Evolutionary conservation across 495 filamentous ascomycete genomes (phyloP).

Genomic region (Neurospora cerealis): DNA sequence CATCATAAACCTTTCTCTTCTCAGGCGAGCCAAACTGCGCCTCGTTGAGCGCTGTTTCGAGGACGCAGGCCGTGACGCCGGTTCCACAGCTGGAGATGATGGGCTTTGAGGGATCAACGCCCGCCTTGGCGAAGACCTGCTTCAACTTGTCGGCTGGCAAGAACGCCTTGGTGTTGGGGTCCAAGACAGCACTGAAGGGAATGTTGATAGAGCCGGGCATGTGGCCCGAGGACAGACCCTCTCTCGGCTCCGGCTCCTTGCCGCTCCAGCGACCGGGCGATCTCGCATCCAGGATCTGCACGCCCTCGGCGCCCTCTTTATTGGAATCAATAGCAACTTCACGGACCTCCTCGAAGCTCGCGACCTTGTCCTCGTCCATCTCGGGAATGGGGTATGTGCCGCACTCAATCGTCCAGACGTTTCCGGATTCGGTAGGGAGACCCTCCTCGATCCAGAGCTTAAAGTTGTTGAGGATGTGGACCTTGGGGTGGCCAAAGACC

Average conservation of each 20-base stretch:
- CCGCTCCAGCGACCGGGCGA: constrained; percentile 72
- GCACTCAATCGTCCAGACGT: constrained; percentile 51
- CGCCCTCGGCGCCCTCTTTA: constrained; percentile 67
- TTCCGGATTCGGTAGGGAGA: constrained; percentile 68
- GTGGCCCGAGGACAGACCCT: constrained; percentile 82
- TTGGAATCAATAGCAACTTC: constrained; percentile 62
- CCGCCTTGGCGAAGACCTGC: constrained; percentile 64
- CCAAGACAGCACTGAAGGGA: constrained; percentile 68
- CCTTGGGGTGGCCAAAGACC: constrained; percentile 81
- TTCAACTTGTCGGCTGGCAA: constrained; percentile 60
- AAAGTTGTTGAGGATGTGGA: constrained; percentile 93
- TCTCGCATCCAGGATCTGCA: constrained; percentile 88
- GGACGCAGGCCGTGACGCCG: constrained; percentile 85
- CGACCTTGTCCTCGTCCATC: constrained; percentile 38
- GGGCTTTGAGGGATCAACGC: constrained; percentile 69
- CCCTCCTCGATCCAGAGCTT: constrained; percentile 77
- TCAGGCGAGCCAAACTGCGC: constrained; percentile 62
- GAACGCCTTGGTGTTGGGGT: constrained; percentile 72
- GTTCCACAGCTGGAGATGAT: constrained; percentile 89
- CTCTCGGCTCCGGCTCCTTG: constrained; percentile 74
- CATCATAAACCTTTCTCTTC: constrained; percentile 78
- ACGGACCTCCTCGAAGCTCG: constrained; percentile 66
- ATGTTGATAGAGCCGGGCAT: constrained; percentile 81
- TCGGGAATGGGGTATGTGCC: constrained; percentile 45
- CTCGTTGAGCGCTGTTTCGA: constrained; percentile 76